Base-by-base conservation (phyloP, 305 asterid genomes). In the Coffea humblotiana region DNA sequence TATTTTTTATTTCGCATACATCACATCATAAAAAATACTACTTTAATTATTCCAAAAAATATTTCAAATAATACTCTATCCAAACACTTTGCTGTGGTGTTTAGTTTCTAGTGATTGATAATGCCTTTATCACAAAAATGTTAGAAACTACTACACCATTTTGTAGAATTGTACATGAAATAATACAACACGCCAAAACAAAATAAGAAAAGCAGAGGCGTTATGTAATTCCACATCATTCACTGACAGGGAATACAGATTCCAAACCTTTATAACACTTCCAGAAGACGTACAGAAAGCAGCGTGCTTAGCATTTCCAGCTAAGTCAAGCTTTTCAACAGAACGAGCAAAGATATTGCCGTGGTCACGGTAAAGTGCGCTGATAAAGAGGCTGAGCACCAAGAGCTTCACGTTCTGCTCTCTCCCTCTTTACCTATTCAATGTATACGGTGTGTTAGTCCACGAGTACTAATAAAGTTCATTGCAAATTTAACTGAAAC, bases 311-410 rank as follows among this genome's bases (percentile, higher is more conserved):
- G 18, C 18, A 3, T 51, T 23, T 56, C 19, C n/a, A 3, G 19
- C 9, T 23, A 16, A 56, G 16, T 56, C 61, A 56, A 51, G n/a
- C n/a, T 4, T 56, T 19, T 5, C 23, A 0, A 56, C 61, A 16
- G 19, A 23, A 1, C 23, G 23, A 54, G 7, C 60, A 54, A 21
- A 54, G 60, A 54, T 54, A 54, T 54, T 54, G 15, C 2, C 49
- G 43, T 79, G 72, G 80, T 90, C 79, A 93, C 27, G 98, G 97
- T 81, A 93, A 48, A 69, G 92, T 82, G 52, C 98, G 97, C 88
- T 93, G 94, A 79, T 92, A 91, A 79, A 93, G 97, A 47, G 98
- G 97, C 84, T 85, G 84, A 40, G 88, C 98, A 68, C 97, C 97
- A 23, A 92, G 90, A 52, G 93, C 92, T 86, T 89, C 90, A 23